Conservation (phyloP, 1,284 basidiomycete species). For the Fomitopsis schrenkii region DNA sequence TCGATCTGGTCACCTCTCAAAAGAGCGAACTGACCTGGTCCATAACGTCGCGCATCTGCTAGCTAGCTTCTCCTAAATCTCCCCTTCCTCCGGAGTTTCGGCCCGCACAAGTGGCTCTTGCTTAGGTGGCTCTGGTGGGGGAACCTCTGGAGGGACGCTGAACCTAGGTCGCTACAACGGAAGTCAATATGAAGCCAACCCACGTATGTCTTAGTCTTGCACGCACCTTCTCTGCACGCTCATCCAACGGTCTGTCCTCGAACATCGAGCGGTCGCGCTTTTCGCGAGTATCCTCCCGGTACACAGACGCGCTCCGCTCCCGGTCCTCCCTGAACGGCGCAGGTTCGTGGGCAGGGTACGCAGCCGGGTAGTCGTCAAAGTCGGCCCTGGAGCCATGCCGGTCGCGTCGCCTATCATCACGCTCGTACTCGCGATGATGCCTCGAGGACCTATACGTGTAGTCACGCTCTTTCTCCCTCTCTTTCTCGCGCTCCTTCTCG, state of each 20-base stretch:
- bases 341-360: conserved; percentile 26
- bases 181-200: background rate
- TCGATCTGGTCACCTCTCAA: too few species aligned
- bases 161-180: conserved; percentile 47
- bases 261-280: conserved; percentile 33
- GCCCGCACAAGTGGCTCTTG: conserved; percentile 38
- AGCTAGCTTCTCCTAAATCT: conserved; percentile 44
- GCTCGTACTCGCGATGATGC: conserved; percentile 43
- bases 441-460: conserved; percentile 34
- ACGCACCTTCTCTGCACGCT: conserved; percentile 14
- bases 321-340: conserved; percentile 35
- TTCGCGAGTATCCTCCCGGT: conserved; percentile 39
- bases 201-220: background rate
- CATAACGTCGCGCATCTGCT: conserved; percentile 10
- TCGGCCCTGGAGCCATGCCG: conserved; percentile 27
- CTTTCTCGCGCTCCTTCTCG: conserved; percentile 33
- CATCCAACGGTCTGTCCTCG: background rate
- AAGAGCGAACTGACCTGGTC: conserved; percentile 18
- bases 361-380: conserved; percentile 22
- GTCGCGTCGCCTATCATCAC: conserved; percentile 37
- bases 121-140: conserved; percentile 18
- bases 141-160: conserved; percentile 36
- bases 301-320: conserved; percentile 46
- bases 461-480: conserved; percentile 39
- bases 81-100: conserved; percentile 79